These are phyloP conservation scores for Penicillium thymicola DNA, from an alignment of 2,329 filamentous ascomycete genomes.

Conservation along the genomic window DNA sequence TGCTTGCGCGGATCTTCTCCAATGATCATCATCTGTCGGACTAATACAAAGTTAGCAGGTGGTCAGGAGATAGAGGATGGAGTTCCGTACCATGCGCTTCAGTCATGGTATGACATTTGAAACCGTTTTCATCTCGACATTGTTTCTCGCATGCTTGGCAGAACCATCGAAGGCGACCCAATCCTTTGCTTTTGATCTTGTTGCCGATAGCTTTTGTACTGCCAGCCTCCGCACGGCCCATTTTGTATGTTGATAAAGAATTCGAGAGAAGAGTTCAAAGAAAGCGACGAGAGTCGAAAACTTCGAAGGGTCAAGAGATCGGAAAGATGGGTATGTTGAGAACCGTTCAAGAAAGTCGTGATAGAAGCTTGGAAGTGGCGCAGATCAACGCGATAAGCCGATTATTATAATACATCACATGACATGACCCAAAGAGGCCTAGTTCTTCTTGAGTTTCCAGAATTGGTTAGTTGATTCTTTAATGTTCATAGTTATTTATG, in stretches of 20 bases:
- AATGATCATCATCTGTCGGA: constrained; percentile 83
- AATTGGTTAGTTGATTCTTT: neutral
- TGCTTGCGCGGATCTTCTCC: constrained; percentile 82
- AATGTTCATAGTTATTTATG: neutral
- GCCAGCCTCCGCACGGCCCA: constrained; percentile 90
- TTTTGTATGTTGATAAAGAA: constrained; percentile 46
- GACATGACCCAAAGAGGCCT: neutral
- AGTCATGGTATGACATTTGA: constrained; percentile 68
- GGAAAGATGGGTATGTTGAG: neutral
- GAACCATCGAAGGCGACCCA: constrained; percentile 85
- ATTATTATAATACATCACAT: neutral
- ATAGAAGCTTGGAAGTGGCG: neutral
- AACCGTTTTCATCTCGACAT: constrained; percentile 76
- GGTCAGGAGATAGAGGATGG: no score
- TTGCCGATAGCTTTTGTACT: constrained; percentile 88
- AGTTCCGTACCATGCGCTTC: neutral
- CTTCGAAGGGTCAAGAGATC: neutral
- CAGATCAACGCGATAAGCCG: constrained; percentile 1
- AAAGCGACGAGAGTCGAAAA: neutral
- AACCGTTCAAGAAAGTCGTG: neutral
- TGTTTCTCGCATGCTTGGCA: constrained; percentile 72
- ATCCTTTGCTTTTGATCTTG: constrained; percentile 71
- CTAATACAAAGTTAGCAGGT: constrained; percentile 30
- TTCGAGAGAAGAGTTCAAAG: neutral
- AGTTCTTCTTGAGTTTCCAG: neutral